Base-by-base conservation (phyloP, 2,329 filamentous ascomycete genomes). In the Hypomyces rosellus region DNA sequence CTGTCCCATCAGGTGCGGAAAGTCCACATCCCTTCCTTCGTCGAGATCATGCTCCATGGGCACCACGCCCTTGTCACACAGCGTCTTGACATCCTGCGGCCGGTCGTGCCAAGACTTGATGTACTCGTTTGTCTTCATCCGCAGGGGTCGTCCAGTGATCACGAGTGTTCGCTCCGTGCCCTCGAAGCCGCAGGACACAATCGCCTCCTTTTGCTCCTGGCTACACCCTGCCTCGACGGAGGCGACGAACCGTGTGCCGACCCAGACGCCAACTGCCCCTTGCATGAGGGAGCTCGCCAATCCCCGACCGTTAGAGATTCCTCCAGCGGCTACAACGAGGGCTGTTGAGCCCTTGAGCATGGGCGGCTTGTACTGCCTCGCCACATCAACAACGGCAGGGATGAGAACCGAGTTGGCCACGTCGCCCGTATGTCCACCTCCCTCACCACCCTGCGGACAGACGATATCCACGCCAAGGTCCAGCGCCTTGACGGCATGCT, bases 1-100 rank as follows among this genome's bases (percentile, higher is more conserved):
- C 72, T 96, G 89, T 1, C 92, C 92, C 92, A 96, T 96, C 62
- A 96, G 65, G 68, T 92, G 90, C 12, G 92, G 92, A 50, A 87
- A 74, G 63, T 96, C 92, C 12, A 95, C 74, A 38, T 96, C 89
- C 49, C 84, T 85, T 1, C 86, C 87, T 49, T 89, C 77, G 45
- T 95, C 88, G 61, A 96, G 74, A 64, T 97, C 92, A 63, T 88
- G 77, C 69, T 86, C 81, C 55, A 96, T 74, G 1, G 92, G 92
- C 54, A 95, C 85, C 30, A 95, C 70, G 1, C 92, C 92, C 57
- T 76, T 74, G 34, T 85, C 82, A 34, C 86, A 91, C 65, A 96
- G 72, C 66, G 81, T 78, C 69, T 78, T 82, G 61, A 96, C 87
- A 67, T 86, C 83, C 40, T 84, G 76, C 0, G 89, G 89, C 64